Evolutionary conservation across 2,329 filamentous ascomycete species (phyloP).

Genomic region (Botrytis hyacinthi): DNA sequence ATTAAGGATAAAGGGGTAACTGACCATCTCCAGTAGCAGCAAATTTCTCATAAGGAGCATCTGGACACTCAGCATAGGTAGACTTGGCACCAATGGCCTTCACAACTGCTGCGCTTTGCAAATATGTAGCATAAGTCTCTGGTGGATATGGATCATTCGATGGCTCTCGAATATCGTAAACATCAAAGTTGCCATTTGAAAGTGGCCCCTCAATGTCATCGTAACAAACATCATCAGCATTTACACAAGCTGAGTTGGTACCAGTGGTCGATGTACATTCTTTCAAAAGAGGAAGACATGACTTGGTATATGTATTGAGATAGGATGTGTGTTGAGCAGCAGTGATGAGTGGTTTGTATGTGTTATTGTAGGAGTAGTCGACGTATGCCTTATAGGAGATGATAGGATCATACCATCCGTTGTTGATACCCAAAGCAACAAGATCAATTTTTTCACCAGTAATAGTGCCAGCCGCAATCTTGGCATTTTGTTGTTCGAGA

Average conservation of each 20-base stretch:
- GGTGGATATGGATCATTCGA: conserved; percentile 38
- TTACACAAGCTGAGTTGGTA: conserved; percentile 76
- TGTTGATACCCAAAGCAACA: conserved; percentile 40
- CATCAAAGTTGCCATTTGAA: conserved; percentile 15
- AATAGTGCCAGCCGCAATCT: conserved; percentile 46
- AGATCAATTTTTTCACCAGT: conserved; percentile 39
- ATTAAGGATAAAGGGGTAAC: conserved; percentile 22
- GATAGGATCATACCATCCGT: conserved; percentile 50
- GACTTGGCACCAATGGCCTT: conserved; percentile 47
- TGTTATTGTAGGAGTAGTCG: conserved; percentile 36
- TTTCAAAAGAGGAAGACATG: conserved; percentile 43
- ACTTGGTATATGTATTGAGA: conserved; percentile 38
- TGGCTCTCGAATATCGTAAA: conserved; percentile 24
- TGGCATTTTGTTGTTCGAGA: conserved; percentile 56
- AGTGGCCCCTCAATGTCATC: conserved; percentile 25
- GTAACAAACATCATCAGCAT: conserved; percentile 50
- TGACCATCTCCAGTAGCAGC: conserved; percentile 43
- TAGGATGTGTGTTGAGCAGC: conserved; percentile 37
- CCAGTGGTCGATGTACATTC: conserved; percentile 53
- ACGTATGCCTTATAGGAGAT: conserved; percentile 48
- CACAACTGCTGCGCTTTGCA: conserved; percentile 41
- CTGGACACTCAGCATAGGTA: conserved; percentile 45
- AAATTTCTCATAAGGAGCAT: conserved; percentile 42
- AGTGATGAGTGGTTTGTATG: conserved; percentile 45
- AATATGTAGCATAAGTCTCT: conserved; percentile 44